Base-by-base conservation (phyloP, 768 basidiomycete genomes). In the Auriscalpium orientale region DNA sequence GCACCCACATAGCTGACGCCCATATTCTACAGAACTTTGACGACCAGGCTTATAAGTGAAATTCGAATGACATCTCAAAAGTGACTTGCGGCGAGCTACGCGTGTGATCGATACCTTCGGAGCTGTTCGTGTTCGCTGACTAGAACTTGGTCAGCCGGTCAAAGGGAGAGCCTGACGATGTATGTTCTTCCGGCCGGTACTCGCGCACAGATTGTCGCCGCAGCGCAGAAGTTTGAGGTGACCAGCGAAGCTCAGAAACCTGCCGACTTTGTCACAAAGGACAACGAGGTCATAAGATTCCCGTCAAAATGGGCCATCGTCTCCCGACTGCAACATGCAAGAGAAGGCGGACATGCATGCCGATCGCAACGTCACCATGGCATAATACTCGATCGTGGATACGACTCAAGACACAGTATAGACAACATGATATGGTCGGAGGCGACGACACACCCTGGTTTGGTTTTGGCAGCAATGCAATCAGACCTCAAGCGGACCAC, bases 31-130 rank as follows among this genome's bases (percentile, higher is more conserved):
- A 53, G 52, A 36, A 55, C 54, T 55, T 47, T 22, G 54, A 55
- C 54, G 54, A 55, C 20, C 54, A 55, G 54, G 54, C 46, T 8
- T 55, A 55, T 33, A 55, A 55, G 37, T 55, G 54, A 46, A 55
- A 48, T 16, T 55, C 54, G 18, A 55, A 20, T 12, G 40, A 55
- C 6, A 28, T 46, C 2, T 10, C 33, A 15, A 35, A 49, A 22
- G 46, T 55, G 20, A 47, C 45, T 15, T 22, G 54, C 8, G 38
- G 50, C 38, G 50, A 33, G 50, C 35, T 21, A 16, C 45, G n/a
- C 45, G 35, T 12, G 6, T 15, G 16, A 22, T 36, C 13, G 20
- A 8, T 51, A 8, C n/a, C 15, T n/a, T 20, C n/a, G 16, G 34
- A n/a, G 35, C 2, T n/a, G n/a, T n/a, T n/a, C n/a, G n/a, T 51